Evolutionary conservation across 257 asterid species (phyloP), one percentile per base, ranked within the genome.

Genomic region (Lycium ferocissimum): DNA sequence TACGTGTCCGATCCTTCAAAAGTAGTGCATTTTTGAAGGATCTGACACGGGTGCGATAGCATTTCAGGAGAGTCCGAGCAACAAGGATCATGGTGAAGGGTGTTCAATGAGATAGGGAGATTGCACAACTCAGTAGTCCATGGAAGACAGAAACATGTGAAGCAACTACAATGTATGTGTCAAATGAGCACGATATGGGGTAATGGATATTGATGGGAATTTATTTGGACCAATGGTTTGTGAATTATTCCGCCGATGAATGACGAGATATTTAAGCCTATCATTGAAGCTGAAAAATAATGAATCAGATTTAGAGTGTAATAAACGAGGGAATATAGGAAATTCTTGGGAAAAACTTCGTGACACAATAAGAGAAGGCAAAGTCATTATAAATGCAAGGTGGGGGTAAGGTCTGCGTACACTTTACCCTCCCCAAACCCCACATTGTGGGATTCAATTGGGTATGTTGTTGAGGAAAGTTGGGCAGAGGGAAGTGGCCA

Each of bases 301-400:
- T 26, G 17, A 53, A 78, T 15, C 63, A 7, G 26, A 51, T 26
- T 7, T 26, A 26, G 1, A 76, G 62, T 53, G 3, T 47, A 78
- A 78, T 76, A 76, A 22, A 51, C 26, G 26, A 51, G 63, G 12
- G 43, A 75, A 76, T 15, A 12, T 5, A 26, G 38, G 43, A 49
- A 7, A 2, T 0, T 12, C 49, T 76, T 11, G 17, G 59, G 18
- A 72, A 72, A 45, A 11, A 10, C 58, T n/a, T 45, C 11, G 10
- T 72, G 80, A 72, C 80, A 72, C 4, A 72, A 45, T n/a, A 72
- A 72, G 80, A 37, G 49, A 72, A n/a, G 80, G 80, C 38, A 72
- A 72, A 72, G 35, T 15, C 80, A 72, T 72, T 72, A 72, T n/a
- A 49, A 40, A 45, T 45, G 80, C 8, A n/a, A n/a, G n/a, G n/a